A percentile compares a stretch with the other conserved stretches of the same genome.
Evolutionary conservation across 345 rosid species (phyloP).

Genomic region (Populus euphratica): DNA sequence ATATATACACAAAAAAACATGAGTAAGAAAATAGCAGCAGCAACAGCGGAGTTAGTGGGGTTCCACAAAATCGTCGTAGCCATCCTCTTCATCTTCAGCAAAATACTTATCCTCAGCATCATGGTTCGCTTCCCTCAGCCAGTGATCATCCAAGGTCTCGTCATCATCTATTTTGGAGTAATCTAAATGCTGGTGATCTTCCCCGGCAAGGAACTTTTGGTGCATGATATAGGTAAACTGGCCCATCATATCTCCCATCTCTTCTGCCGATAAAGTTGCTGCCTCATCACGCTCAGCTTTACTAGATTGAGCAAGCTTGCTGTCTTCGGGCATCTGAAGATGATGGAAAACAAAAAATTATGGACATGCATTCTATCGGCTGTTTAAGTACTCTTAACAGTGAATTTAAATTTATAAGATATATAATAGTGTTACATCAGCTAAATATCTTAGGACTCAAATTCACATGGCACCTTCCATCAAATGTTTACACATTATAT

Average conservation of each 20-base stretch:
- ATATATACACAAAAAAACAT: not conserved
- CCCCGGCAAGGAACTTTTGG: slow-evolving; percentile 83
- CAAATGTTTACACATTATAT: not conserved
- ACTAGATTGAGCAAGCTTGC: slow-evolving; percentile 5
- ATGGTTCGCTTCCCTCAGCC: slow-evolving; percentile 67
- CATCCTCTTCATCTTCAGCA: slow-evolving; percentile 42
- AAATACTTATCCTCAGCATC: slow-evolving; percentile 96
- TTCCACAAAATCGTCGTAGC: not conserved
- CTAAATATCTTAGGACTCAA: not conserved
- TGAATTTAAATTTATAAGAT: too few relatives aligned
- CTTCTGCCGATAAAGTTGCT: slow-evolving; percentile 45
- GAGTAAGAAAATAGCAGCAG: not conserved
- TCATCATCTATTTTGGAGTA: slow-evolving; percentile 81
- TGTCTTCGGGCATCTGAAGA: slow-evolving; percentile 20
- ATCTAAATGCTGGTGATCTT: slow-evolving; percentile 81
- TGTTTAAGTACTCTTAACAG: too few relatives aligned
- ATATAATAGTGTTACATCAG: too few relatives aligned
- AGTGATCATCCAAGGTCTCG: slow-evolving; percentile 88
- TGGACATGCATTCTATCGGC: too few relatives aligned
- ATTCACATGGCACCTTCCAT: not conserved
- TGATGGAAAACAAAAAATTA: not conserved
- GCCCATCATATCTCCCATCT: slow-evolving; percentile 79
- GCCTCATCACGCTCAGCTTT: slow-evolving; percentile 18
- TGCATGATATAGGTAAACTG: slow-evolving; percentile 78
- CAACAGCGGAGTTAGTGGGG: not conserved